Base-by-base conservation (phyloP, 768 basidiomycete species). In the Symmetrospora coprosmae region DNA sequence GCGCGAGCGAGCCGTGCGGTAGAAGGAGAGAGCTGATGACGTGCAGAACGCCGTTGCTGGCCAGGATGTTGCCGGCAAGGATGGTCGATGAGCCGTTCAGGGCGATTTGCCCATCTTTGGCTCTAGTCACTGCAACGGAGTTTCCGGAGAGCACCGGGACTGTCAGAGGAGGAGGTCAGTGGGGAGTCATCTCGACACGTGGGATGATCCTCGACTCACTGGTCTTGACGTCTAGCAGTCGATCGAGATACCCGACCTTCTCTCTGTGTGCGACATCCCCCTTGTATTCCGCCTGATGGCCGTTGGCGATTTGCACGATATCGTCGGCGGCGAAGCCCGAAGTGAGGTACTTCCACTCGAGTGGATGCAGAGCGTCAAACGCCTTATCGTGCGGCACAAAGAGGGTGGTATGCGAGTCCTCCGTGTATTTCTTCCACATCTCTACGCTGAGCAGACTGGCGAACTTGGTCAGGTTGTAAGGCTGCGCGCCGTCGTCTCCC, bases 21-120 rank as follows among this genome's bases (percentile, higher is more conserved):
- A 91, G 72, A 14, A 99, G 79, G 23, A 97, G 80, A 14, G 81
- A 80, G 14, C 85, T 85, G 25, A 97, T 79, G 40, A 88, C 80
- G 72, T 99, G 94, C 16, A 97, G 71, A 41, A 97, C 94, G 47
- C 92, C 94, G 68, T 99, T 99, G 30, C 86, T 83, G 4, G 87
- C 91, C 68, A 90, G 89, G 34, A 94, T 81, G 68, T 99, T 88
- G 5, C 81, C 80, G n/a, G 82, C 76, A 3, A 82, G 68, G 40
- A 92, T 85, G 72, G 30, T 69, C 77, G 51, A 62, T n/a, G n/a
- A n/a, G 2, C 63, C 65, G 60, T 65, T 67, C 17, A 67, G 65
- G 17, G 48, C 19, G 0, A 46, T 38, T 2, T 79, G 80, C 62
- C 78, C 79, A 9, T 64, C 65, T 37, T 81, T 76, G 1, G 77